Base-by-base conservation (phyloP, 352 stramenopile genomes). In the Pythium insidiosum region DNA sequence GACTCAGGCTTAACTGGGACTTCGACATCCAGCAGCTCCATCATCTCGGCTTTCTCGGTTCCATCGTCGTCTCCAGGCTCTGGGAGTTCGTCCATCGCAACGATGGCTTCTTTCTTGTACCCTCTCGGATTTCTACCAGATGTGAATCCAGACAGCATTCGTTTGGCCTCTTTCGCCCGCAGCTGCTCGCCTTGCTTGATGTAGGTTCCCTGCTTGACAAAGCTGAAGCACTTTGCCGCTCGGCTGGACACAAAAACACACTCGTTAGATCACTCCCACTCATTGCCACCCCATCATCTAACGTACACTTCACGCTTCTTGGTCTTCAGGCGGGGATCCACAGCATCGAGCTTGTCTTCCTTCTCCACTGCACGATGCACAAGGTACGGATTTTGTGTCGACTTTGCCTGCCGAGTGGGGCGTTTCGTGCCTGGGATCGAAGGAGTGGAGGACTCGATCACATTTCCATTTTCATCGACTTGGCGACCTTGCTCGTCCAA, bases 111-210 rank as follows among this genome's bases (percentile, higher is more conserved):
- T 36, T 93, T 90, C 43, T 89, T 68, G 43, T 93, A 93, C 33
- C 68, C 80, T 31, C 79, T 73, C 19, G 80, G 80, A 41, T 93
- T 93, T 6, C 80, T 61, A 0, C 80, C 80, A 0, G 80, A 93
- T 13, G 77, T 90, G 47, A 93, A 93, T n/a, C 80, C 80, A 24
- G 77, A 77, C 34, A 93, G 72, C 77, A 93, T 90, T 42, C 88
- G 90, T 58, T 90, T 90, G 4, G 80, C 77, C 24, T 93, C 80
- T 36, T 73, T 68, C 0, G 77, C 77, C n/a, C 80, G 80, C 30
- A 93, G 59, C 25, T 90, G 71, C 42, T 90, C 80, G 19, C 61
- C 80, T 36, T 90, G 80, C 57, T 90, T 93, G 21, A 89, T 62
- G 31, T 86, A 93, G n/a, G 77, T 88, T 15, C 80, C 80, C 53